Percentiles rank a stretch among this genome's conserved stretches.
These are phyloP conservation scores for Aristolochia fimbriata DNA, from an alignment of 164 flowering plant genomes.

Conservation along the genomic window DNA sequence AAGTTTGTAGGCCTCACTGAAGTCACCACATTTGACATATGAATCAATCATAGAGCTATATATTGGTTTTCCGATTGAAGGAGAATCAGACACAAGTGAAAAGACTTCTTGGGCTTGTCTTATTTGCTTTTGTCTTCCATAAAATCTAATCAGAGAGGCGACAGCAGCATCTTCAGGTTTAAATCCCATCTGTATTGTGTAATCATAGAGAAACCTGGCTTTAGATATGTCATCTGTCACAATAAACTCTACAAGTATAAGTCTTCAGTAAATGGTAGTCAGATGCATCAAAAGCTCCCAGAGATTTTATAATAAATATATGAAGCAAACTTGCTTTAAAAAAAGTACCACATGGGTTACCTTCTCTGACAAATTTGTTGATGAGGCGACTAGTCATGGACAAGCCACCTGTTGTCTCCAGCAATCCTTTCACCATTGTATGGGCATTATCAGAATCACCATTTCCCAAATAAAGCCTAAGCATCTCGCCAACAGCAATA, in stretches of 20 bases:
- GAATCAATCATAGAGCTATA: constrained; percentile 59
- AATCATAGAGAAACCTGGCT: constrained; percentile 39
- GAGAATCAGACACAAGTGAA: constrained; percentile 23
- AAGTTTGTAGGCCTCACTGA: constrained; percentile 41
- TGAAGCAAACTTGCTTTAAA: not conserved
- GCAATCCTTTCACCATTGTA: constrained; percentile 30
- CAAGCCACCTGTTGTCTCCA: constrained; percentile 38
- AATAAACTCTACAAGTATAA: constrained; percentile 7
- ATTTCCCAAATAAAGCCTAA: constrained; percentile 39
- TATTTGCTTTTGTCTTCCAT: constrained; percentile 44
- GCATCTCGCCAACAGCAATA: constrained; percentile 42
- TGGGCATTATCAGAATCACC: constrained; percentile 24
- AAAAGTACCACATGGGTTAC: constrained; percentile 16
- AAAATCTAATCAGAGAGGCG: constrained; percentile 49
- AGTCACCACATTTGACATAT: constrained; percentile 48
- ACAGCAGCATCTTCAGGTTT: constrained; percentile 35
- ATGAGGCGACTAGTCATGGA: constrained; percentile 43
- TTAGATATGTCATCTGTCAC: constrained; percentile 45
- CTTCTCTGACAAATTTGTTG: constrained; percentile 42
- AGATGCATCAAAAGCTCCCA: not conserved
- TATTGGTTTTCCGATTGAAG: constrained; percentile 16
- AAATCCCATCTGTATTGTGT: constrained; percentile 34
- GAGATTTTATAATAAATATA: not conserved
- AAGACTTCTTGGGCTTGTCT: constrained; percentile 45
- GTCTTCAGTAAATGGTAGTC: not conserved